Percentiles rank a stretch among this genome's conserved stretches.
phyloP scores from a whole-genome alignment of 2,329 filamentous ascomycete species.

The Epichloe sibirici region DNA sequence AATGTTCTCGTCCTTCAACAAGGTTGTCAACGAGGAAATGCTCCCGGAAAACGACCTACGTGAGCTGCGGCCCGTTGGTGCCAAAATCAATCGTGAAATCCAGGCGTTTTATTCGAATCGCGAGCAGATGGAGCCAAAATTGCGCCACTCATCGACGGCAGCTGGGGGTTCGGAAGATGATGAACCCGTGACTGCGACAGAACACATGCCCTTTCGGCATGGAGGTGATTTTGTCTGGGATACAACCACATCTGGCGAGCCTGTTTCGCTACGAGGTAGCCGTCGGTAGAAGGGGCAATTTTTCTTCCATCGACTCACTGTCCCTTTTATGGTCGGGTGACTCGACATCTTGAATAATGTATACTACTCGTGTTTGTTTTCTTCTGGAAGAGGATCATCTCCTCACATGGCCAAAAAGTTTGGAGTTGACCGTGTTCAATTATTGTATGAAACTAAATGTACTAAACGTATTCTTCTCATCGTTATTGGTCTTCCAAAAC shows the following conservation, averaged over 20 bases:
- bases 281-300: not conserved
- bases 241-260: constrained; percentile 12
- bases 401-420: not conserved
- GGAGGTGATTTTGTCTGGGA: constrained; percentile 22
- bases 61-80: constrained; percentile 20
- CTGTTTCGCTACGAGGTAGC: not conserved
- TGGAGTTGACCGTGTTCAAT: constrained; percentile 3
- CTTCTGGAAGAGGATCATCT: not conserved
- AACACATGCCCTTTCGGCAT: constrained; percentile 4
- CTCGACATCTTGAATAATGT: no score
- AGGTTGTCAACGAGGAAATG: constrained; percentile 29
- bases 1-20: constrained; percentile 34
- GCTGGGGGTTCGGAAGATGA: constrained; percentile 7
- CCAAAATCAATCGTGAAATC: constrained; percentile 26
- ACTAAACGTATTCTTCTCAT: constrained; percentile 8
- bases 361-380: not conserved
- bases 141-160: constrained; percentile 9
- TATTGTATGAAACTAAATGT: constrained; percentile 6
- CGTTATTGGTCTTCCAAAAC: constrained; percentile 7
- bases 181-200: constrained; percentile 9
- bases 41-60: constrained; percentile 21
- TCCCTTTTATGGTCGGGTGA: no score
- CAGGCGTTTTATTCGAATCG: constrained; percentile 23
- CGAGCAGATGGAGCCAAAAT: constrained; percentile 21
- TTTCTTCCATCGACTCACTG: no score